Conservation (phyloP, 352 stramenopile genomes). For the Blastocystis sp. region DNA sequence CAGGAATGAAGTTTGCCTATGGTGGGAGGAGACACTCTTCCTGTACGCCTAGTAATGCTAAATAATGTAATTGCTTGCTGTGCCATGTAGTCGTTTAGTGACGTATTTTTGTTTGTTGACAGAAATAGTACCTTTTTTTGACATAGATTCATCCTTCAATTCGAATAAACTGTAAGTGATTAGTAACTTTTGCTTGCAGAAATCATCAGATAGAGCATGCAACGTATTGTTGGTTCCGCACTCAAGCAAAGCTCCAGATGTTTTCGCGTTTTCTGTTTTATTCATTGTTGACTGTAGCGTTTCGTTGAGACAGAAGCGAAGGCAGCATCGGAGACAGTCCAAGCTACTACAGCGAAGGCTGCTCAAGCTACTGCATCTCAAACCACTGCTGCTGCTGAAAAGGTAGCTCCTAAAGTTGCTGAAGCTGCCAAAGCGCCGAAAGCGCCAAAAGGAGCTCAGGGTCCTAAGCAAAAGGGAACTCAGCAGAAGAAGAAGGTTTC, state of each 20-base stretch:
- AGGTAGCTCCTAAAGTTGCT: background rate
- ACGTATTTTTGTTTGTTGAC: too few species aligned
- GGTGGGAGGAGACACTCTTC: background rate
- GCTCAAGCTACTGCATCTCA: background rate
- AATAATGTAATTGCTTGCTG: background rate
- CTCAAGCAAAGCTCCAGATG: background rate
- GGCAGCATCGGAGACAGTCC: background rate
- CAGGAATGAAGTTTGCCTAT: background rate
- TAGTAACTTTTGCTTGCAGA: too few species aligned
- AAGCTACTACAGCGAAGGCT: background rate
- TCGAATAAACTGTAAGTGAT: too few species aligned
- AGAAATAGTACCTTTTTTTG: too few species aligned
- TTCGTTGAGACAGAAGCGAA: background rate
- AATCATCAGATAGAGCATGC: background rate
- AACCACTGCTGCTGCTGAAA: background rate
- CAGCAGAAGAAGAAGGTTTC: background rate
- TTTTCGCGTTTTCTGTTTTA: background rate
- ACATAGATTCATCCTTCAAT: too few species aligned
- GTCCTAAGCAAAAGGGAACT: background rate
- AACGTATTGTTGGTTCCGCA: background rate
- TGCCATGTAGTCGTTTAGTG: background rate
- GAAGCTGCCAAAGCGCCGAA: background rate
- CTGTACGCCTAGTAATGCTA: background rate
- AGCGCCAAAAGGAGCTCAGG: background rate
- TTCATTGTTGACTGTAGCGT: background rate